A percentile compares a stretch with the other conserved stretches of the same genome.
These are phyloP conservation scores for Tetrapisispora fleetii DNA, from an alignment of 805 yeast genomes.

Conservation along the genomic window DNA sequence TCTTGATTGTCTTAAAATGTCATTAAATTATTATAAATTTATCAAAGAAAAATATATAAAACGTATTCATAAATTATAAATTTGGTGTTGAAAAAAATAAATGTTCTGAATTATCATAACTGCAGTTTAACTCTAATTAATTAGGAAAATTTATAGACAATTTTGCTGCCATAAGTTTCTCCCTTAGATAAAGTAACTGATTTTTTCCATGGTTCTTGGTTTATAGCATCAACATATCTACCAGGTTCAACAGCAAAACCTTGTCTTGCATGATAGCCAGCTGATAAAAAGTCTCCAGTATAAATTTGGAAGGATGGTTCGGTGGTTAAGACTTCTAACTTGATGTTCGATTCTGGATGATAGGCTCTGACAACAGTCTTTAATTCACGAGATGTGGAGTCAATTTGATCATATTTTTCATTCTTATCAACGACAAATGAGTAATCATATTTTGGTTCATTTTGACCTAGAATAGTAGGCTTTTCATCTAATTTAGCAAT, in stretches of 20 bases:
- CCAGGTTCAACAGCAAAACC: conserved; percentile 60
- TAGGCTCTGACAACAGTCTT: conserved; percentile 34
- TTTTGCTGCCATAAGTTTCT: conserved; percentile 42
- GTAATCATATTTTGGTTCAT: conserved; percentile 35
- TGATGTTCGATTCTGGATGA: conserved; percentile 36
- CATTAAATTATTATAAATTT: not conserved
- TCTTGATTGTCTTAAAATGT: not conserved
- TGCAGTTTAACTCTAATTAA: not conserved
- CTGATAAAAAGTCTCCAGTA: conserved; percentile 45
- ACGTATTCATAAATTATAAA: not conserved
- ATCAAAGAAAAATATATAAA: not conserved
- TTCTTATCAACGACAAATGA: conserved; percentile 35
- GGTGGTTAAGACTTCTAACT: conserved; percentile 40
- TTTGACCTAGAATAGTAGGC: conserved; percentile 23
- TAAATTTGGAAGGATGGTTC: conserved; percentile 61
- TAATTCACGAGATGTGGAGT: conserved; percentile 36
- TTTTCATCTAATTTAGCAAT: conserved; percentile 20
- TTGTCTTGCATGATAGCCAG: conserved; percentile 30
- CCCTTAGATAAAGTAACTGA: conserved; percentile 43
- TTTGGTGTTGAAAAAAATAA: not conserved
- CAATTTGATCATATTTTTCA: conserved; percentile 19
- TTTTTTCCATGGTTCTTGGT: conserved; percentile 35
- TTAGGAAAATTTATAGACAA: conserved; percentile 20
- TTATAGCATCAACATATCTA: conserved; percentile 47
- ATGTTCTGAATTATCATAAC: not conserved